Evolutionary conservation across 176 grass and related monocot genomes (phyloP).

Genomic region (Panicum miliaceum): DNA sequence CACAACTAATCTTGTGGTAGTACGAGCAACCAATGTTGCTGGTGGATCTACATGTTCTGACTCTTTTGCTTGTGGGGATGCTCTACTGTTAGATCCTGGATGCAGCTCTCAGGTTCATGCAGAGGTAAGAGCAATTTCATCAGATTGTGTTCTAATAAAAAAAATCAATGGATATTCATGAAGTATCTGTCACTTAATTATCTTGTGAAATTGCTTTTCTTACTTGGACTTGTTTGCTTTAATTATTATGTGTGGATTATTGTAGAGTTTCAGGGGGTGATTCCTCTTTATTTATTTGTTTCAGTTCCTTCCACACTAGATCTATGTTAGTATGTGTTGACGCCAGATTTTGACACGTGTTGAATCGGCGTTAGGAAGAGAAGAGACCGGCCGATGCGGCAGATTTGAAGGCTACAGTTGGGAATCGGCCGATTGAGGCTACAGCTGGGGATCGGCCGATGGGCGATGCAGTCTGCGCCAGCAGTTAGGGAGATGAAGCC

Average conservation of each 20-base stretch:
- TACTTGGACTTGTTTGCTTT: slow-evolving; percentile 4
- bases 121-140: slow-evolving; percentile 56
- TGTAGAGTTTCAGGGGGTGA: slow-evolving; percentile 21
- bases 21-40: slow-evolving; percentile 42
- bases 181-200: background rate
- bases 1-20: slow-evolving; percentile 87
- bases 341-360: no score
- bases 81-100: slow-evolving; percentile 91
- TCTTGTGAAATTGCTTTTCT: background rate
- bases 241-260: background rate
- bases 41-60: slow-evolving; percentile 39
- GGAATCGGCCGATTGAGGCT: no score
- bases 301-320: background rate
- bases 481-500: no score
- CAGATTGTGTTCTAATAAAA: background rate
- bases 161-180: background rate
- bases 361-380: no score
- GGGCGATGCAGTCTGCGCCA: no score
- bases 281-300: slow-evolving; percentile 9
- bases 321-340: no score
- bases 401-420: no score
- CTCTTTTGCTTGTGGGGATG: slow-evolving; percentile 58
- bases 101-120: slow-evolving; percentile 70
- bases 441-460: no score
- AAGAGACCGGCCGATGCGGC: no score